Base-by-base conservation (phyloP, 202 grass and related monocot genomes). In the Schoenoplectus triqueter region DNA sequence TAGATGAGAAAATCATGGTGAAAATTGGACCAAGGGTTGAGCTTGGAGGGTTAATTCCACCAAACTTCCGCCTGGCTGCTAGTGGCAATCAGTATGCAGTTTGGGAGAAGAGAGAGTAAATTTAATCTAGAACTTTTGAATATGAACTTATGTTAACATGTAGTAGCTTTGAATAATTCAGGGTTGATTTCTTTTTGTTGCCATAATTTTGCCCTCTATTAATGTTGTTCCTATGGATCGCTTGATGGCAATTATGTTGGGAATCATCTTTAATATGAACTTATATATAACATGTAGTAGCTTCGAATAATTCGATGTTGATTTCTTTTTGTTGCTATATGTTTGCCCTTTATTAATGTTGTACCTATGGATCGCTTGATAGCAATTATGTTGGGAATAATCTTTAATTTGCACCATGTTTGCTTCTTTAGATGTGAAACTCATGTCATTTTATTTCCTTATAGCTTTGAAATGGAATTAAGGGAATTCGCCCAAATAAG, bases 1-100 rank as follows among this genome's bases (percentile, higher is more conserved):
- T 97, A 78, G 89, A 94, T 7, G 88, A 88, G 52, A 97, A 93
- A 86, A 31, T 94, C 4, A 86, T 93, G 73, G 55, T 67, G 0
- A 94, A 97, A 86, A 46, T 94, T 22, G 95, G 95, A 0, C 3
- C 87, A 60, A 89, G 92, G 73, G 82, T 10, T 41, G 85, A 90
- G 0, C 46, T 86, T 4, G 86, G 17, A 11, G 66, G 81, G 45
- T 68, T 97, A 7, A 82, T 97, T 64, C 86, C 92, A 0, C 79
- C 64, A 20, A 85, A 87, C 4, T 97, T 94, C 65, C 44, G 86
- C 63, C 76, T 88, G 48, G 73, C 65, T 66, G 90, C 85, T 21
- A 88, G 86, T 57, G 90, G 95, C 1, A 82, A 90, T 13, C 86
- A 61, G 41, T 97, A 93, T 56, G 86, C 83, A 0, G 77, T 97